Conservation (phyloP, 2,329 filamentous ascomycete species). For the Pseudogymnoascus sp. region DNA sequence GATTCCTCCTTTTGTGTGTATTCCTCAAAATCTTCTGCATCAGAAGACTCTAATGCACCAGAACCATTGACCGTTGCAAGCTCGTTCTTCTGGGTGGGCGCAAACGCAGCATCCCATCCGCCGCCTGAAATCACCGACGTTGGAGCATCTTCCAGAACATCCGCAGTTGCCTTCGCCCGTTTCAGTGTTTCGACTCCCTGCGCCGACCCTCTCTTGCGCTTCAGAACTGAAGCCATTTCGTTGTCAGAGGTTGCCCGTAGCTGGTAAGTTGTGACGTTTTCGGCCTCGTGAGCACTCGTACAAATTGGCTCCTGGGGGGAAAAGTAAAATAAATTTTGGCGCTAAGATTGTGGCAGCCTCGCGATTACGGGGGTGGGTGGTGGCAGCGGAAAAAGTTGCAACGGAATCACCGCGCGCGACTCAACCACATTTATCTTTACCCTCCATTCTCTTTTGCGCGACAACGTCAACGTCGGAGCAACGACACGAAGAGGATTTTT, state of each 20-base stretch:
- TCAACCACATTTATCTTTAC: neutral
- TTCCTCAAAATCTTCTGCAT: slow-evolving; percentile 20
- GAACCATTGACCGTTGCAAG: slow-evolving; percentile 16
- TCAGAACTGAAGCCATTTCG: slow-evolving; percentile 27
- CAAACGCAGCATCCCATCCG: slow-evolving; percentile 24
- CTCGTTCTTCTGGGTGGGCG: slow-evolving; percentile 17
- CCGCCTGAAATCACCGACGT: neutral
- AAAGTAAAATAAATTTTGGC: slow-evolving; percentile 11
- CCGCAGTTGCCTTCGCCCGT: slow-evolving; percentile 22
- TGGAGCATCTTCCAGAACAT: slow-evolving; percentile 12
- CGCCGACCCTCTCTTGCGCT: slow-evolving; percentile 28
- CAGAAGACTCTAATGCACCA: slow-evolving; percentile 15
- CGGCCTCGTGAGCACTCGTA: slow-evolving; percentile 7
- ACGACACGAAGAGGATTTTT: neutral
- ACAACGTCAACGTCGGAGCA: slow-evolving; percentile 5
- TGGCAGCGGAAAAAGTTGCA: slow-evolving; percentile 6
- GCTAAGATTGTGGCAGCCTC: slow-evolving; percentile 11
- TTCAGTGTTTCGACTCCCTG: slow-evolving; percentile 24
- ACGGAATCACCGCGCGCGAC: slow-evolving; percentile 1
- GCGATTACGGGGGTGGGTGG: slow-evolving; percentile 3
- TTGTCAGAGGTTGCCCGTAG: slow-evolving; percentile 22
- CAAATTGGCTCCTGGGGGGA: slow-evolving; percentile 3
- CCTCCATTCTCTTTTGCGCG: neutral
- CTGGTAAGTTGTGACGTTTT: slow-evolving; percentile 7
- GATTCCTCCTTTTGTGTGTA: slow-evolving; percentile 9